Evolutionary conservation across 495 filamentous ascomycete species (phyloP), one percentile per base, ranked within the genome.

Genomic region (Aspergillus leporis): DNA sequence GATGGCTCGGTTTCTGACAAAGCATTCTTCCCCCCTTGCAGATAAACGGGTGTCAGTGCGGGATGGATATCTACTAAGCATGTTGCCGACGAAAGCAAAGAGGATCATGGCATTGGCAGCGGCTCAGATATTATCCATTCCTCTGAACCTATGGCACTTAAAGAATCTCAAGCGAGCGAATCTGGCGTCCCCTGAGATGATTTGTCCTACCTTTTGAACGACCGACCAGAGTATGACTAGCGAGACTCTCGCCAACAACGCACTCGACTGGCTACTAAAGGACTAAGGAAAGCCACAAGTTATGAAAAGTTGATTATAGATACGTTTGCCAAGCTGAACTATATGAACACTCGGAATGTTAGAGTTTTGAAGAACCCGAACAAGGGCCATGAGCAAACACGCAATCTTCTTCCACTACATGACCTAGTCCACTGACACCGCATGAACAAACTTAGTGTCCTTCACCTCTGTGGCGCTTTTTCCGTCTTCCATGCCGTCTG

Each of bases 1-100:
- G 66, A 69, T 69, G 66, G 63, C 61, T 14, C 66, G 66, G 1
- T 69, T 69, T 46, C 51, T 69, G 12, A 69, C 62, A 1, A 63
- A 69, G 34, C 63, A 66, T 47, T 59, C 63, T 12, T 69, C 66
- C 12, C 19, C 32, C 4, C 54, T 62, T 41, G 54, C 55, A 6
- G 59, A 62, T 22, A 48, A 52, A 47, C 61, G 22, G 19, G 19
- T 41, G 7, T 25, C 16, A 6, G 31, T 30, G 5, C 34, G 5
- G 51, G 10, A 41, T 23, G n/a, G 8, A 7, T 9, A n/a, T 21
- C 12, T 45, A 45, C 9, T n/a, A n/a, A n/a, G 41, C 41, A 7
- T 2, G 2, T 4, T 45, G 9, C 41, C 9, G 41, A 45, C 3
- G 3, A 45, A 2, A 45, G 41, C 14, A 9, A 21, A 19, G 16